These are phyloP conservation scores for Candida arabinofermentans DNA, from an alignment of 805 yeast genomes.

Conservation along the genomic window DNA sequence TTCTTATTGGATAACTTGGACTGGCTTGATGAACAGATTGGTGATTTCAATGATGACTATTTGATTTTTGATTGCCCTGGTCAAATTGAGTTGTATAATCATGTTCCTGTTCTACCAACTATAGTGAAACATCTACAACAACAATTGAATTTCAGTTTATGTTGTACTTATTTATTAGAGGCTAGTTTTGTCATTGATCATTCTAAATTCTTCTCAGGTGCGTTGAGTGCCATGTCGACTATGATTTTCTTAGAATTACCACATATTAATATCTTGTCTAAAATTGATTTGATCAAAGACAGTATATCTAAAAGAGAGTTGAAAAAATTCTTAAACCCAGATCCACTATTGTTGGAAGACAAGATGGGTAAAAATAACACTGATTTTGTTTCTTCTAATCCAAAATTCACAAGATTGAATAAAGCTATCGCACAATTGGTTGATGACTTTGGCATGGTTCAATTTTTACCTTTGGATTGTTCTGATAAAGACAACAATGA, in stretches of 20 bases:
- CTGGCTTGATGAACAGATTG: conserved; percentile 97
- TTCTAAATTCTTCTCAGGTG: conserved; percentile 92
- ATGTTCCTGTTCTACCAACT: conserved; percentile 87
- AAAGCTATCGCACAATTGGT: conserved; percentile 82
- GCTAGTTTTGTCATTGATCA: conserved; percentile 91
- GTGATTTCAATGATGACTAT: conserved; percentile 92
- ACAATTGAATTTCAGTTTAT: conserved; percentile 76
- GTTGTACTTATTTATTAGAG: conserved; percentile 90
- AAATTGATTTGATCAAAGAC: conserved; percentile 80
- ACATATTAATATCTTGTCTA: conserved; percentile 85
- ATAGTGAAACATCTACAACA: conserved; percentile 81
- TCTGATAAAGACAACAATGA: conserved; percentile 57
- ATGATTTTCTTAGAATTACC: conserved; percentile 95
- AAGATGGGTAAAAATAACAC: conserved; percentile 17
- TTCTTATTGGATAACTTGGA: conserved; percentile 84
- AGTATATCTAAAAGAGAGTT: conserved; percentile 71
- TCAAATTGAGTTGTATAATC: conserved; percentile 91
- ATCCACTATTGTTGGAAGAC: conserved; percentile 68
- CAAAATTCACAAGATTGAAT: conserved; percentile 67
- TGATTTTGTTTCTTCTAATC: conserved; percentile 33
- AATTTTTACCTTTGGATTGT: conserved; percentile 83
- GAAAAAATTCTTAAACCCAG: conserved; percentile 86
- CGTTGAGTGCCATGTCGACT: conserved; percentile 95
- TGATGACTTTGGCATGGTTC: conserved; percentile 99
- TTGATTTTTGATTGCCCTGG: conserved; percentile 96